A percentile compares a stretch with the other conserved stretches of the same genome.
Evolutionary conservation across 306 rosid genomes (phyloP).

Genomic region (Cucumis melo): DNA sequence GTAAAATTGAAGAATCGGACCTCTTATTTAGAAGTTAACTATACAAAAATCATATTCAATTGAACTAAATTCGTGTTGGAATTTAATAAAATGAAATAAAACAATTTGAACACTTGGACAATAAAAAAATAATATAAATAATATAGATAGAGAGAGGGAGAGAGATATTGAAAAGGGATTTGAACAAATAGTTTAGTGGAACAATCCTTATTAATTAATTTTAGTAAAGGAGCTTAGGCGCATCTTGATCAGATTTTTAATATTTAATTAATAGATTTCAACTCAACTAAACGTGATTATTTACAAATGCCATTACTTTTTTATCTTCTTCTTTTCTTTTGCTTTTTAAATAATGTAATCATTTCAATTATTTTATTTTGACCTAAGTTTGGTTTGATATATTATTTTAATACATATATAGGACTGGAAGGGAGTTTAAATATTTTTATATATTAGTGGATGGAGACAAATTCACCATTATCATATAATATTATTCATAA

Average conservation of each 20-base stretch:
- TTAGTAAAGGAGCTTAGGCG: conserved; percentile 10
- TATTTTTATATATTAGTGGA: conserved; percentile 17
- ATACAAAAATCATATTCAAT: no score
- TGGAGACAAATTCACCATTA: conserved; percentile 25
- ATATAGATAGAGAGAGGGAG: not conserved
- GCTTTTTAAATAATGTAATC: conserved; percentile 10
- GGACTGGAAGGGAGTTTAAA: conserved; percentile 13
- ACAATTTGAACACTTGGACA: not conserved
- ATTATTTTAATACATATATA: conserved; percentile 19
- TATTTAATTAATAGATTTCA: conserved; percentile 16
- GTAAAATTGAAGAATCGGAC: no score
- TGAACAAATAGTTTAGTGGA: conserved; percentile 11
- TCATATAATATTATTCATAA: conserved; percentile 14
- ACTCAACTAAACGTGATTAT: conserved; percentile 38
- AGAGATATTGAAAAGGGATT: not conserved
- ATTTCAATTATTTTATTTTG: conserved; percentile 25
- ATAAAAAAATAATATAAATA: not conserved
- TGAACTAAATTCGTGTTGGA: no score
- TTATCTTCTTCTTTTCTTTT: no score
- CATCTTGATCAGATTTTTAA: conserved; percentile 27
- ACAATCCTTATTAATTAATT: conserved; percentile 16
- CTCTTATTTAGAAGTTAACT: no score
- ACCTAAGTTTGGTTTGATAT: conserved; percentile 23
- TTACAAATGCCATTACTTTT: not conserved
- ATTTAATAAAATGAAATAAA: not conserved